Base-by-base conservation (phyloP, 2,329 filamentous ascomycete genomes). In the Aspergillus udagawae region DNA sequence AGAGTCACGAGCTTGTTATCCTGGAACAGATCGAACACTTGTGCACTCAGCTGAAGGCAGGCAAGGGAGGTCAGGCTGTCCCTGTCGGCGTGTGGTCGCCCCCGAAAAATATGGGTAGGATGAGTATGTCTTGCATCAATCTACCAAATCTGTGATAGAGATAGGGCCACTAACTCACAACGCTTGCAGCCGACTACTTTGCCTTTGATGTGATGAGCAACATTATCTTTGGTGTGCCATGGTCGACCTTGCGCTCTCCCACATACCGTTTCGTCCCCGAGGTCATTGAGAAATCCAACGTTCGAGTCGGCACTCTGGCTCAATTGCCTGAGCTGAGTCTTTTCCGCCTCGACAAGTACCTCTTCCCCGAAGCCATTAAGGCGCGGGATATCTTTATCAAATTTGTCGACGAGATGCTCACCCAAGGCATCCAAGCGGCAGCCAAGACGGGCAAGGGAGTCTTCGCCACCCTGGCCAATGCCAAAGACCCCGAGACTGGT, bases 121-220 rank as follows among this genome's bases (percentile, higher is more conserved):
- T 75, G 71, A 72, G 66, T 68, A 76, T 50, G 55, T 49, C 32
- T 17, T 42, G 21, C 14, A 10, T 45, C 14, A 38, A 49, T 38
- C 25, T 25, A 10, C 44, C 27, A 21, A 27, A 28, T 20, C 4
- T 38, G 7, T 25, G 23, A 25, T 3, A 51, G 32, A 25, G 35
- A 27, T 17, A n/a, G 20, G 6, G n/a, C 12, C 14, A 23, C 35
- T 51, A 28, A 51, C 32, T 52, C 23, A 17, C 53, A 51, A 10
- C 47, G 10, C 23, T 27, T 12, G 8, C 48, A 62, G 60, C 54
- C n/a, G 77, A 57, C 65, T 82, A 41, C 74, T 77, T 10, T 79
- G 53, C 57, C n/a, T 61, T 82, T 58, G 80, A 83, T 56, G 76
- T 82, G 55, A 82, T 83, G 75, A 78, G 78, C 12, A 78, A 55